phyloP scores from a whole-genome alignment of 257 asterid species.

The Solanum pinnatisectum region DNA sequence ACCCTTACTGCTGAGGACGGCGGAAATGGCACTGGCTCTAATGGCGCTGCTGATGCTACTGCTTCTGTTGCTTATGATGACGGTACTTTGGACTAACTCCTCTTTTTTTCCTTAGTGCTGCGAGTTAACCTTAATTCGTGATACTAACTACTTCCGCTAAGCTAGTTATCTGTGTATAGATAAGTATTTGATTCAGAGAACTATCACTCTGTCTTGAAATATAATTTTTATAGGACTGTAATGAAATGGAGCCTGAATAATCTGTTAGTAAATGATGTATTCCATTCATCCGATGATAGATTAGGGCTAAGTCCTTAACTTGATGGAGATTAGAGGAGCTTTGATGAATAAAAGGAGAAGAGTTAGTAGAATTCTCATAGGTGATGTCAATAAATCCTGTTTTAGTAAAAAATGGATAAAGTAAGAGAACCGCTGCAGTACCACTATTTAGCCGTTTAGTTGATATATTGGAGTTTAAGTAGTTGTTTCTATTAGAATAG shows the following conservation, averaged over 20 bases:
- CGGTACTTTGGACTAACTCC: not conserved
- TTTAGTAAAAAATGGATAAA: not conserved
- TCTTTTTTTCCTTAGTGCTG: not conserved
- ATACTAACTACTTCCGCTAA: not conserved
- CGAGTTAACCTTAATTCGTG: not conserved
- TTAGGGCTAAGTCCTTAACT: not conserved
- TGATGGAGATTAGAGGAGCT: not conserved
- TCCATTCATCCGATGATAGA: not conserved
- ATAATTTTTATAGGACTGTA: not conserved
- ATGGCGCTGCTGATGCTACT: slow-evolving; percentile 23
- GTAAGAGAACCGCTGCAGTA: not conserved
- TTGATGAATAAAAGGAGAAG: not conserved
- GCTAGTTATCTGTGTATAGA: not conserved
- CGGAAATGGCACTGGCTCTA: slow-evolving; percentile 30
- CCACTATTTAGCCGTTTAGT: not conserved
- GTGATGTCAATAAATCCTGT: not conserved
- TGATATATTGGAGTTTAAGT: not conserved
- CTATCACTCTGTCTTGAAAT: not conserved
- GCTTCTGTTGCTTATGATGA: slow-evolving; percentile 12
- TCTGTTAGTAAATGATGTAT: not conserved
- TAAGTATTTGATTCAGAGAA: not conserved
- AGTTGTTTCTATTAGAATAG: not conserved
- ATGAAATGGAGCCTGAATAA: not conserved
- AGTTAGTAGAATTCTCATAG: not conserved
- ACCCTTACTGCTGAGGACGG: slow-evolving; percentile 37